Percentiles rank a stretch among this genome's conserved stretches.
Evolutionary conservation across 106 monocot species (phyloP).

Genomic region (Apostasia ramifera): DNA sequence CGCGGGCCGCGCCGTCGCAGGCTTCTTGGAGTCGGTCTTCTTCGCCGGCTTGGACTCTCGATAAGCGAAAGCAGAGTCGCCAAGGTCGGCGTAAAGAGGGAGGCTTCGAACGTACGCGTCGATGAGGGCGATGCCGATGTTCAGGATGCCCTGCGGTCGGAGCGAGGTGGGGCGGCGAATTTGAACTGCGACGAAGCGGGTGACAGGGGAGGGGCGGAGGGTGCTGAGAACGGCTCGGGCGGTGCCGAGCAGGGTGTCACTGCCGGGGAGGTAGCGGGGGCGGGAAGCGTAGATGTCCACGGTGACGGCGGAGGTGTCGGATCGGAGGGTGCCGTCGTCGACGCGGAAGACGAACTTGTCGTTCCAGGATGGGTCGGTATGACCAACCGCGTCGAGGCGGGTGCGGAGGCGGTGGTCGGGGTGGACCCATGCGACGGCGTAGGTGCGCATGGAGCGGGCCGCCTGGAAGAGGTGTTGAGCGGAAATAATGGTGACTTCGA

Average conservation of each 20-base stretch:
- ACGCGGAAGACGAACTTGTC: constrained; percentile 39
- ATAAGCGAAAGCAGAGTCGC: not conserved
- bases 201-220: constrained; percentile 9
- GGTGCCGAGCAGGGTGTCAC: constrained; percentile 32
- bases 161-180: constrained; percentile 39
- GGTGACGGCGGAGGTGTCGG: constrained; percentile 36
- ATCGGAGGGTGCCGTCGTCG: constrained; percentile 23
- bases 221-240: constrained; percentile 29
- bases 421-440: constrained; percentile 34
- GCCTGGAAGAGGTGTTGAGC: constrained; percentile 32
- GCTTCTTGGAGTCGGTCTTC: not conserved
- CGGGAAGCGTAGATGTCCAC: constrained; percentile 29
- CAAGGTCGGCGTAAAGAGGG: constrained; percentile 1
- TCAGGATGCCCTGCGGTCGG: constrained; percentile 58
- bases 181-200: constrained; percentile 33
- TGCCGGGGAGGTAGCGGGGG: constrained; percentile 4
- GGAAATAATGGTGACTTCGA: constrained; percentile 42
- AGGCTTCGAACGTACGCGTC: constrained; percentile 3
- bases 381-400: constrained; percentile 12
- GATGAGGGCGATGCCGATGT: constrained; percentile 23
- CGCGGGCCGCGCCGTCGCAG: constrained; percentile 1
- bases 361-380: constrained; percentile 44
- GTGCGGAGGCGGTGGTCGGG: constrained; percentile 23
- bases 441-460: constrained; percentile 12
- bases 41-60: not conserved